Conservation (phyloP, 2,329 filamentous ascomycete species). For the Fusarium devonianum region DNA sequence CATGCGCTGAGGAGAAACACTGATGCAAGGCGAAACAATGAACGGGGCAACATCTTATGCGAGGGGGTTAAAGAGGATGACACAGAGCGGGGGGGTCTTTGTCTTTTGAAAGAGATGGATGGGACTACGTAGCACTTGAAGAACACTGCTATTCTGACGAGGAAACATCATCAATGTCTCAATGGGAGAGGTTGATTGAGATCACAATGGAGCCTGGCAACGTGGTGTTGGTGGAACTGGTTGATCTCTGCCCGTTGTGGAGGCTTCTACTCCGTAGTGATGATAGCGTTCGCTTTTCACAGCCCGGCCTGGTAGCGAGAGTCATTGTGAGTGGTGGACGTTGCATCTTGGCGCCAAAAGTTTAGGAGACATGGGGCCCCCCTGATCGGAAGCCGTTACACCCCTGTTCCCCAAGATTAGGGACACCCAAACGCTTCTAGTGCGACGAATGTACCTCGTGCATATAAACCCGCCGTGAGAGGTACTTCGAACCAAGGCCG, state of each 20-base stretch:
- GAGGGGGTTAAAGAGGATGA: constrained; percentile 24
- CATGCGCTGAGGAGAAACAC: constrained; percentile 7
- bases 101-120: no score
- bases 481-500: constrained; percentile 23
- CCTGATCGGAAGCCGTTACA: constrained; percentile 31
- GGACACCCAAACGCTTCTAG: constrained; percentile 25
- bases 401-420: constrained; percentile 45
- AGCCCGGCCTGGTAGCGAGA: constrained; percentile 8
- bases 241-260: neutral
- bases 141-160: neutral
- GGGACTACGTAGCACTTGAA: no score
- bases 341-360: constrained; percentile 24
- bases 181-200: neutral
- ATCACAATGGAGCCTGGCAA: constrained; percentile 1
- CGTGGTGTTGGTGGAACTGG: constrained; percentile 19
- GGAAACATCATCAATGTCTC: neutral
- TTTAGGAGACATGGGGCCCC: constrained; percentile 16
- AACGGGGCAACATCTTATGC: constrained; percentile 25
- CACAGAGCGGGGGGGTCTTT: constrained; percentile 15
- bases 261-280: constrained; percentile 13
- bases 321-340: constrained; percentile 26
- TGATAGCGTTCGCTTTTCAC: neutral
- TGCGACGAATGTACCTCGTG: constrained; percentile 23
- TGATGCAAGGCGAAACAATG: constrained; percentile 23
- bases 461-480: constrained; percentile 1